phyloP scores from a whole-genome alignment of 257 asterid species.

The Rubia yunnanensis region DNA sequence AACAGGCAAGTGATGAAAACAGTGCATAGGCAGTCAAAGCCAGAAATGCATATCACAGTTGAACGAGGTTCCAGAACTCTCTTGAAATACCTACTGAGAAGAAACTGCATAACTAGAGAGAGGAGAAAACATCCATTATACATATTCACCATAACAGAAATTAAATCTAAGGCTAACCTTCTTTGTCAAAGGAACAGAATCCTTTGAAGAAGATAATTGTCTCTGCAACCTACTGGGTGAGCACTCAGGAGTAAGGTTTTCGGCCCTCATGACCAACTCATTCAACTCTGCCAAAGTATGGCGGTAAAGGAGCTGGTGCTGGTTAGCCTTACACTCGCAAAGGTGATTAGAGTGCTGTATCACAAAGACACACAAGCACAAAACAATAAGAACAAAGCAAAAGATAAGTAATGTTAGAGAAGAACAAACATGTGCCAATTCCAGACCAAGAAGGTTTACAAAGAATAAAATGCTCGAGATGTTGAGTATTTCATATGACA shows the following conservation, averaged over 20 bases:
- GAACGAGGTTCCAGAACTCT: neutral
- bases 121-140: neutral
- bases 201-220: constrained; percentile 28
- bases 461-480: neutral
- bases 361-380: neutral
- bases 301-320: constrained; percentile 69
- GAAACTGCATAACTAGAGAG: neutral
- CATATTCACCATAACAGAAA: neutral
- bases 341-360: constrained; percentile 91
- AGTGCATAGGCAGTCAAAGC: neutral
- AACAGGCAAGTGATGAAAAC: neutral
- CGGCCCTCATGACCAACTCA: constrained; percentile 44
- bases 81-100: neutral
- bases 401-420: neutral
- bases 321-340: constrained; percentile 79
- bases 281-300: constrained; percentile 72
- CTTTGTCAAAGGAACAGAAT: constrained; percentile 42
- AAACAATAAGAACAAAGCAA: too few relatives aligned
- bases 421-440: constrained; percentile 12
- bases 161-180: constrained; percentile 39
- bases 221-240: constrained; percentile 27
- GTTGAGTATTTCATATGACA: constrained; percentile 12
- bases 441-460: neutral
- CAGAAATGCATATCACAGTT: neutral
- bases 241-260: constrained; percentile 30